Base-by-base conservation (phyloP, 2,329 filamentous ascomycete species). In the Cordyceps cicadae region DNA sequence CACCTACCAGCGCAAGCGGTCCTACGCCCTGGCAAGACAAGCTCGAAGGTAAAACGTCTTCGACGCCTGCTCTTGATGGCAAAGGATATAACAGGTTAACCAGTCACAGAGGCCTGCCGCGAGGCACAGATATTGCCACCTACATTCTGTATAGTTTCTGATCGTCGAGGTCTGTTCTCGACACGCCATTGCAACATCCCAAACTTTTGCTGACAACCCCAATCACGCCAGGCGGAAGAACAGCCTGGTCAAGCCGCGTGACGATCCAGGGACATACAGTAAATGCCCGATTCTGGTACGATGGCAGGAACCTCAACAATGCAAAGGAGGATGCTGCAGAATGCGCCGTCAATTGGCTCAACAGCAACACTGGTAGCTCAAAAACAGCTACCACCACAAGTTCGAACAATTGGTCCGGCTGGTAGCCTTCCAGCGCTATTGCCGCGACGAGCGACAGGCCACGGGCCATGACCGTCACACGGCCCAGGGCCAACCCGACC, bases 251-350 rank as follows among this genome's bases (percentile, higher is more conserved):
- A 62, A 89, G 87, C 77, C 82, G 82, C 62, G 90, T 96, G 62
- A 85, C 80, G n/a, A 82, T 96, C 62, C 79, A 83, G 67, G 87
- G 86, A 59, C 76, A 81, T 55, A 80, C 76, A 52, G 81, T 90
- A 67, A 71, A 81, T n/a, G 91, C 91, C 52, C 84, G 90, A 64
- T 96, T 86, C 75, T 96, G 90, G 90, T 96, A 96, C 75, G 92
- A 95, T 73, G 91, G 91, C 63, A 86, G 90, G 71, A 91, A 90
- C 70, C 81, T 93, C 73, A 85, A 92, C 78, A 95, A 95, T 70
- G 91, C 91, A 62, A 87, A 85, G 75, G 92, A 96, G 74, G 92
- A 96, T 71, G 92, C 90, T n/a, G 91, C 92, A 65, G 90, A 96
- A 75, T 82, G 88, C 63, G 91, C 91, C 29, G 73, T 89, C 63